Evolutionary conservation across 2,329 filamentous ascomycete genomes (phyloP).

Genomic region (Sporothrix phasma): DNA sequence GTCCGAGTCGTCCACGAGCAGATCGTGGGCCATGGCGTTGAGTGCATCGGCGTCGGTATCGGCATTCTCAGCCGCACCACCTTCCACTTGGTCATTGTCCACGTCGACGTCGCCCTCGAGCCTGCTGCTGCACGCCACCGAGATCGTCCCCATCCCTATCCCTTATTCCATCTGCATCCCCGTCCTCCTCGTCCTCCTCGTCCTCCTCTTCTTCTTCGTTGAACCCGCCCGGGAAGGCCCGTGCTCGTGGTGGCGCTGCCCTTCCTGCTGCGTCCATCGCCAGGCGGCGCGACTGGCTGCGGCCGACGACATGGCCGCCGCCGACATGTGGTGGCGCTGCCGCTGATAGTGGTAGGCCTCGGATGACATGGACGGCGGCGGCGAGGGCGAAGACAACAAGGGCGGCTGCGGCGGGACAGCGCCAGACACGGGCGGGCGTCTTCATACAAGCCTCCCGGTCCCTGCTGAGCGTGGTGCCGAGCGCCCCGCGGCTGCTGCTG

Average conservation of each 20-base stretch:
- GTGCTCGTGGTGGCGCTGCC: slow-evolving; percentile 12
- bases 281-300: slow-evolving; percentile 7
- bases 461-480: background rate
- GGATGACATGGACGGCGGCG: background rate
- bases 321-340: slow-evolving; percentile 12
- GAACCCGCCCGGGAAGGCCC: slow-evolving; percentile 11
- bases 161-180: background rate
- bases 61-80: background rate
- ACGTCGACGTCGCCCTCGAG: slow-evolving; percentile 7
- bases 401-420: too few relatives aligned
- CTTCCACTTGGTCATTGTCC: background rate
- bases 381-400: slow-evolving; percentile 10
- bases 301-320: slow-evolving; percentile 10
- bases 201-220: slow-evolving; percentile 19
- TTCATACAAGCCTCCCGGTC: background rate
- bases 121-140: background rate
- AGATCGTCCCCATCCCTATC: background rate
- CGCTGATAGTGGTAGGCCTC: slow-evolving; percentile 6
- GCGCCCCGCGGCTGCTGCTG: background rate
- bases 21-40: background rate
- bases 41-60: background rate
- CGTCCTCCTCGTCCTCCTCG: background rate
- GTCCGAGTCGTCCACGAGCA: slow-evolving; percentile 8
- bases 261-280: slow-evolving; percentile 13
- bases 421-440: too few relatives aligned